Base-by-base conservation (phyloP, 2,329 filamentous ascomycete species). In the Ophiostoma ips region DNA sequence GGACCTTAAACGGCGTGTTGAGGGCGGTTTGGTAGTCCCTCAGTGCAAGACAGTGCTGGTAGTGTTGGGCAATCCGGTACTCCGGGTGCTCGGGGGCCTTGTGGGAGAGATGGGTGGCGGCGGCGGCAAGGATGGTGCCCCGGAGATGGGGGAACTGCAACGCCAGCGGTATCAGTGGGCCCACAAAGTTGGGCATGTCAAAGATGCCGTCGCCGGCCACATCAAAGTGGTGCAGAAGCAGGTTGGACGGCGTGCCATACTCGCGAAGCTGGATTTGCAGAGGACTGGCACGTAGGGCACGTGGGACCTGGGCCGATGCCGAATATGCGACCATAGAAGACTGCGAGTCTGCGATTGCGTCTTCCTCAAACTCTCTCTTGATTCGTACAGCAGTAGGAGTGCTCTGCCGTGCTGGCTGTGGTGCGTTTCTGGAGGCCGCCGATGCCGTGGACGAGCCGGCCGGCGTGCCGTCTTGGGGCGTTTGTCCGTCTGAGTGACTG, bases 1-100 rank as follows among this genome's bases (percentile, higher is more conserved):
- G 55, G 15, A 16, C 31, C 5, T n/a, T 40, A 28, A 57, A 50
- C 12, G 57, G 55, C 6, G 53, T 55, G 12, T 37, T 28, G 18
- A 60, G 50, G 11, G 55, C 54, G 5, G 21, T 35, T 45, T 53
- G 55, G 53, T 56, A 60, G 19, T 36, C 24, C 11, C 46, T 24
- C 28, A 60, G 43, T 3, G 58, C 58, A 7, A 59, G n/a, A 5
- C 40, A n/a, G 43, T 56, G 53, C 49, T 59, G 57, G 53, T 56
- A 57, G 49, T 55, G 52, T 31, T 51, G 52, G 19, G 58, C 58
- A 5, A 58, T 3, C 15, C 52, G 55, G 52, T 59, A 51, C 13
- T 24, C 41, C 13, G 34, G 50, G 51, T 9, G 40, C 3, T 16
- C 53, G 0, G 55, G 53, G 1, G 50, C 50, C n/a, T 49, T 51